Percentiles rank a stretch among this genome's conserved stretches.
phyloP scores from a whole-genome alignment of 352 stramenopile genomes.

The Phytophthora nicotianae region DNA sequence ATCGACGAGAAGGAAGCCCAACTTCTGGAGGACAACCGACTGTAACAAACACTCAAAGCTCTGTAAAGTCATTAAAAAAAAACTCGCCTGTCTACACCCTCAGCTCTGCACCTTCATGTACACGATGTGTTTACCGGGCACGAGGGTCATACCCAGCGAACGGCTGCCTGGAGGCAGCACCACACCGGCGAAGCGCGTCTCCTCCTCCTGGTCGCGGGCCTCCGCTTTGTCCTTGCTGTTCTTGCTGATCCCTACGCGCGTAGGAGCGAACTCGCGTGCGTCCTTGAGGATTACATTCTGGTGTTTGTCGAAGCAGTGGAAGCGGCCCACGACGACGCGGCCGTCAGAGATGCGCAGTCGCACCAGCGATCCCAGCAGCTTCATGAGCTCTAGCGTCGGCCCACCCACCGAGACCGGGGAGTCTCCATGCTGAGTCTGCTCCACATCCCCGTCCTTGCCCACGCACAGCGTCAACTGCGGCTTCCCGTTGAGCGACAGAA shows the following conservation, averaged over 20 bases:
- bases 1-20: slow-evolving; percentile 77
- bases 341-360: slow-evolving; percentile 77
- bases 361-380: slow-evolving; percentile 56
- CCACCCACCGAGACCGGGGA: slow-evolving; percentile 34
- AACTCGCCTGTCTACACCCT: slow-evolving; percentile 11
- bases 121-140: slow-evolving; percentile 78
- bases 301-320: slow-evolving; percentile 87
- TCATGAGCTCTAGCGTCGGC: slow-evolving; percentile 62
- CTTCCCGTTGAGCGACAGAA: slow-evolving; percentile 70
- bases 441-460: slow-evolving; percentile 4
- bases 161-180: slow-evolving; percentile 44
- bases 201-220: slow-evolving; percentile 45
- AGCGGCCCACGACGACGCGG: slow-evolving; percentile 63
- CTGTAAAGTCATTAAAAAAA: background rate
- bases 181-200: slow-evolving; percentile 33
- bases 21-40: slow-evolving; percentile 49
- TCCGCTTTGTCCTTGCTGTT: slow-evolving; percentile 39
- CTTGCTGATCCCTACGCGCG: slow-evolving; percentile 22
- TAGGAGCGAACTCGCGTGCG: slow-evolving; percentile 62
- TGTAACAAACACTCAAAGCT: slow-evolving; percentile 25
- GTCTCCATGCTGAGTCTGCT: slow-evolving; percentile 30
- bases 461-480: slow-evolving; percentile 47
- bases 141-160: slow-evolving; percentile 73
- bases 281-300: slow-evolving; percentile 84
- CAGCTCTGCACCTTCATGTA: slow-evolving; percentile 68